Evolutionary conservation across 2,329 filamentous ascomycete genomes (phyloP).

Genomic region (Fusarium nelsonii): DNA sequence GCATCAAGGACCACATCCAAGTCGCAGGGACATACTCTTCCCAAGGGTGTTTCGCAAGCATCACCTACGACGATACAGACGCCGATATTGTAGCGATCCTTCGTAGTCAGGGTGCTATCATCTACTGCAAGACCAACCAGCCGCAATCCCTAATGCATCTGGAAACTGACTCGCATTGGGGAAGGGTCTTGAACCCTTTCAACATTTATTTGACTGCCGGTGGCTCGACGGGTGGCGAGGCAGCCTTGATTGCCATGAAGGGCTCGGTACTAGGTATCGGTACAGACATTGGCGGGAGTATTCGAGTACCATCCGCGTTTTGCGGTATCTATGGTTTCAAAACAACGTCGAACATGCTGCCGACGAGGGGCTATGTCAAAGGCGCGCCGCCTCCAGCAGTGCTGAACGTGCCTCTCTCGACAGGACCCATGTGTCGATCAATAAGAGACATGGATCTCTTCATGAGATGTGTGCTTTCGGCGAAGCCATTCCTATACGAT

Average conservation of each 20-base stretch:
- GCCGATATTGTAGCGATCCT: constrained; percentile 65
- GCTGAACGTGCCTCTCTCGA: constrained; percentile 45
- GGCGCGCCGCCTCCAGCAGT: constrained; percentile 50
- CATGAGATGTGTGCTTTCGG: constrained; percentile 25
- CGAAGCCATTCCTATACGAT: constrained; percentile 43
- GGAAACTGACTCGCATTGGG: constrained; percentile 70
- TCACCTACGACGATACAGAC: constrained; percentile 28
- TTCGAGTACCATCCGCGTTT: constrained; percentile 25
- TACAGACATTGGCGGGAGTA: constrained; percentile 23
- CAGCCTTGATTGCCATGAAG: constrained; percentile 52
- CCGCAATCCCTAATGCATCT: constrained; percentile 62
- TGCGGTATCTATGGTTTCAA: constrained; percentile 32
- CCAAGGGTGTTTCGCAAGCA: constrained; percentile 23
- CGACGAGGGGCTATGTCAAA: constrained; percentile 33
- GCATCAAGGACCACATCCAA: constrained; percentile 40
- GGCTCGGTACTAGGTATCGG: constrained; percentile 35
- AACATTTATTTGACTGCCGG: constrained; percentile 71
- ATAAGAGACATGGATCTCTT: constrained; percentile 45
- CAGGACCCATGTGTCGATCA: constrained; percentile 43
- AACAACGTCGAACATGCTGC: constrained; percentile 11
- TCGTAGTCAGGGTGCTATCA: constrained; percentile 70
- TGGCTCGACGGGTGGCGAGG: constrained; percentile 70
- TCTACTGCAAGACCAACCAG: constrained; percentile 77
- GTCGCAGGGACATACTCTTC: constrained; percentile 25
- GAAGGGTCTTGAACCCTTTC: constrained; percentile 70